These are phyloP conservation scores for Diplodia sapinea DNA, from an alignment of 2,329 filamentous ascomycete species.

Conservation along the genomic window DNA sequence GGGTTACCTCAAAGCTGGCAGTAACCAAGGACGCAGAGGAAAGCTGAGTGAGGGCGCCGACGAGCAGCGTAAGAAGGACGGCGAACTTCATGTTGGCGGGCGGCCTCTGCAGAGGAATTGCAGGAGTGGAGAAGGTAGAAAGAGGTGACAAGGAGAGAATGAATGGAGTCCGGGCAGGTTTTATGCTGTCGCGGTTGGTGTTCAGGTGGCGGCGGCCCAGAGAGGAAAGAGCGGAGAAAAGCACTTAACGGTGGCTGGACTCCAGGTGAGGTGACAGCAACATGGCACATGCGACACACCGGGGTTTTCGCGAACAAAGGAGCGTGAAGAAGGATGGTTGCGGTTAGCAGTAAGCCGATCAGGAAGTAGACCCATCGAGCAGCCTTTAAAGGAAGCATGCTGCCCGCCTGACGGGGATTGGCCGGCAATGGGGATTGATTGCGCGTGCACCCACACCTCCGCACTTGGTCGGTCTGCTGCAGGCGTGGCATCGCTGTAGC, in stretches of 20 bases:
- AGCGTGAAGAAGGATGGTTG: conserved; percentile 26
- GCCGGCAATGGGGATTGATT: not conserved
- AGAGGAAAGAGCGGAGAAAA: conserved; percentile 19
- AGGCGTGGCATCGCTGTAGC: not conserved
- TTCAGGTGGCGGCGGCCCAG: not conserved
- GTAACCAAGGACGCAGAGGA: conserved; percentile 15
- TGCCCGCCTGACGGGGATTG: conserved; percentile 1
- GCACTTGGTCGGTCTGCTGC: conserved; percentile 5
- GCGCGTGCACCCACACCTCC: conserved; percentile 12
- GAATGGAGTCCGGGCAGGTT: not conserved
- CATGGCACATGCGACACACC: conserved; percentile 16
- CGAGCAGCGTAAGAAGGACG: not conserved
- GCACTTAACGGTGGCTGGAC: conserved; percentile 21
- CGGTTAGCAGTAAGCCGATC: conserved; percentile 16
- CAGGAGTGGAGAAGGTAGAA: not conserved
- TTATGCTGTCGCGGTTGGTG: not conserved
- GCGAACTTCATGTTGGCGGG: conserved; percentile 19
- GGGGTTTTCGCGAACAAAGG: conserved; percentile 11
- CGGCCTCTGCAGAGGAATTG: not conserved
- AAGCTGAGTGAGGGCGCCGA: not conserved
- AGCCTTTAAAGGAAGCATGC: conserved; percentile 15
- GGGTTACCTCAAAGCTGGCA: conserved; percentile 25
- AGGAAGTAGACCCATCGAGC: conserved; percentile 1
- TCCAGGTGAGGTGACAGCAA: conserved; percentile 16
- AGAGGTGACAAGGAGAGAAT: not conserved